Conservation (phyloP, 108 stramenopile genomes). For the Skeletonema potamos region DNA sequence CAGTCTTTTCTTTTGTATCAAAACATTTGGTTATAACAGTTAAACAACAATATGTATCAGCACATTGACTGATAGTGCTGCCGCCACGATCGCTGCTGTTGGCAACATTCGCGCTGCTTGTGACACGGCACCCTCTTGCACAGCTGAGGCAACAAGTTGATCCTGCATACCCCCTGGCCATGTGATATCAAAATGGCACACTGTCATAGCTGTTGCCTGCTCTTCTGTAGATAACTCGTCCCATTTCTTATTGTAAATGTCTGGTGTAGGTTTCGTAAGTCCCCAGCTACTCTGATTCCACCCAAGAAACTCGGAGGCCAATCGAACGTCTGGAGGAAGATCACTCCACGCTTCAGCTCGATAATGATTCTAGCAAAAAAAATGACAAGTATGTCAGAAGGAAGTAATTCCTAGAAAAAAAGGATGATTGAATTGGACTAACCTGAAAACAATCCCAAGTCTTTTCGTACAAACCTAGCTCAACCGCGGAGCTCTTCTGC, state of each 20-base stretch:
- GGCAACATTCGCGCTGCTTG: not conserved
- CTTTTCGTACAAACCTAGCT: slow-evolving; percentile 35
- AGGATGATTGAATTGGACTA: not conserved
- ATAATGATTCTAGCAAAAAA: slow-evolving; percentile 40
- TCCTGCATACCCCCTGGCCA: slow-evolving; percentile 24
- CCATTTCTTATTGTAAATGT: slow-evolving; percentile 26
- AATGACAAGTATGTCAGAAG: not conserved
- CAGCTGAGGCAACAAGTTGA: not conserved
- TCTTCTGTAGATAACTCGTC: slow-evolving; percentile 12
- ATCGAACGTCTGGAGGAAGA: slow-evolving; percentile 23
- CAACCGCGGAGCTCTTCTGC: slow-evolving; percentile 25
- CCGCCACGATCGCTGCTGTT: not conserved
- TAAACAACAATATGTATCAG: not conserved
- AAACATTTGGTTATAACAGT: slow-evolving; percentile 2
- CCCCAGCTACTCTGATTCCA: slow-evolving; percentile 34
- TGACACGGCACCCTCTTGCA: not conserved
- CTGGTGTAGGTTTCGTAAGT: not conserved
- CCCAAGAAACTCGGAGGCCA: slow-evolving; percentile 31
- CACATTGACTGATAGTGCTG: not conserved
- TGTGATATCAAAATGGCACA: slow-evolving; percentile 46
- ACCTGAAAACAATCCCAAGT: slow-evolving; percentile 59
- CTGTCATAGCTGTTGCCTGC: slow-evolving; percentile 6
- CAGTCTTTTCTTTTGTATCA: slow-evolving; percentile 16
- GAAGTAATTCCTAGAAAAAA: too few relatives aligned
- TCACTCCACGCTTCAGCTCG: slow-evolving; percentile 28